Evolutionary conservation across 2,329 filamentous ascomycete species (phyloP).

Genomic region (Colletotrichum magnum): DNA sequence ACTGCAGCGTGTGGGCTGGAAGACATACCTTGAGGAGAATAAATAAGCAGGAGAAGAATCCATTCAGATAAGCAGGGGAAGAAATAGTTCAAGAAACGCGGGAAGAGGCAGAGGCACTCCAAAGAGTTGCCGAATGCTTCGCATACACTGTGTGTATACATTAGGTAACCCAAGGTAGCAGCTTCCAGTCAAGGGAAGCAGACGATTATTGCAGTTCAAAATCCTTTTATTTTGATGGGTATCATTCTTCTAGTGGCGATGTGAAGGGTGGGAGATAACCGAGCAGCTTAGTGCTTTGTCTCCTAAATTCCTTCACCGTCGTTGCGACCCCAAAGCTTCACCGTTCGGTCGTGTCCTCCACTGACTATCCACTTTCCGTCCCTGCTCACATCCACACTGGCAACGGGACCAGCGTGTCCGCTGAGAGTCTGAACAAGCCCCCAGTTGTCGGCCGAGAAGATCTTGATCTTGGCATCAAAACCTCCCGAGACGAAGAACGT

Average conservation of each 20-base stretch:
- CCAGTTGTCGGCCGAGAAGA: slow-evolving; percentile 98
- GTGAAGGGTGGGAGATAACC: background rate
- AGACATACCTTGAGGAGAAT: slow-evolving; percentile 64
- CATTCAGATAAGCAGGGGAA: background rate
- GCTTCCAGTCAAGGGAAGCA: background rate
- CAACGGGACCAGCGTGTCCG: slow-evolving; percentile 92
- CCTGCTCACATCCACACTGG: slow-evolving; percentile 88
- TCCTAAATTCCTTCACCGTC: slow-evolving; percentile 70
- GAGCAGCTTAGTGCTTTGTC: slow-evolving; percentile 23
- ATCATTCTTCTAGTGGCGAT: slow-evolving; percentile 16
- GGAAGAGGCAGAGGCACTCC: too few relatives aligned
- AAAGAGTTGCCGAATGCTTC: too few relatives aligned
- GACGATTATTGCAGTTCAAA: too few relatives aligned
- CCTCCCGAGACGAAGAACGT: slow-evolving; percentile 93
- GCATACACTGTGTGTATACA: too few relatives aligned
- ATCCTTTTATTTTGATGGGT: slow-evolving; percentile 17
- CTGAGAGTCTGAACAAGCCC: slow-evolving; percentile 87
- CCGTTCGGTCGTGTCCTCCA: slow-evolving; percentile 92
- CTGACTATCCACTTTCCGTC: slow-evolving; percentile 95
- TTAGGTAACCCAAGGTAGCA: too few relatives aligned
- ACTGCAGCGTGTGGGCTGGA: slow-evolving; percentile 69
- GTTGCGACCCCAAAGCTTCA: slow-evolving; percentile 96
- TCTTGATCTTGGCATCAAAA: slow-evolving; percentile 95
- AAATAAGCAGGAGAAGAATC: slow-evolving; percentile 41
- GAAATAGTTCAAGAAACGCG: too few relatives aligned